Percentiles rank a stretch among this genome's conserved stretches.
phyloP scores from a whole-genome alignment of 495 filamentous ascomycete genomes.

The Hyaloscypha hepaticicola region DNA sequence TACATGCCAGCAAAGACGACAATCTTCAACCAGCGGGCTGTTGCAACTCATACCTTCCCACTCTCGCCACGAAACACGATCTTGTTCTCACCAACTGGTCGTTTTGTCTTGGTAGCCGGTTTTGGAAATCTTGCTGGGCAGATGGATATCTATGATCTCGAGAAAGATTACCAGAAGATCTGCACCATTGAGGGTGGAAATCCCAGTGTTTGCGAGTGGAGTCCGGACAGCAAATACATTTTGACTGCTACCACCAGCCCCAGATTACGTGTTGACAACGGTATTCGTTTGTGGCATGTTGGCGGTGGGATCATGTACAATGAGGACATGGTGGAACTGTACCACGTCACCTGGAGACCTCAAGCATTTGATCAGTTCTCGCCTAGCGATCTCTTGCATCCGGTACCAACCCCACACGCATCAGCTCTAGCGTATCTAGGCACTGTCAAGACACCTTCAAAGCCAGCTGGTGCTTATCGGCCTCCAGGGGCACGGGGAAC shows the following conservation, averaged over 20 bases:
- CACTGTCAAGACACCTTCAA: constrained; percentile 86
- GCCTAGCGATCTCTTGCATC: constrained; percentile 69
- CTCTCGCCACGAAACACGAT: constrained; percentile 91
- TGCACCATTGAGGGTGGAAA: constrained; percentile 95
- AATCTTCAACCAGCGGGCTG: constrained; percentile 86
- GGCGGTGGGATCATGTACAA: constrained; percentile 90
- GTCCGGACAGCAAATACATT: constrained; percentile 90
- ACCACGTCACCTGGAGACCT: constrained; percentile 89
- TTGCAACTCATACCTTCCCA: constrained; percentile 76
- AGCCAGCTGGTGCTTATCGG: constrained; percentile 92
- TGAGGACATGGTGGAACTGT: constrained; percentile 89
- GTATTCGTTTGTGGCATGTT: constrained; percentile 92
- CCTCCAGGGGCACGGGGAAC: constrained; percentile 93
- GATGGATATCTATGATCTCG: constrained; percentile 95
- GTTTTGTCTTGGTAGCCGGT: constrained; percentile 89
- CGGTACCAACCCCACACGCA: constrained; percentile 75
- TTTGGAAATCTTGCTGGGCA: constrained; percentile 97
- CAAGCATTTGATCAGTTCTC: constrained; percentile 59
- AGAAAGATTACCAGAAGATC: constrained; percentile 86
- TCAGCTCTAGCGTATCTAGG: constrained; percentile 82
- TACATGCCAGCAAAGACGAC: constrained; percentile 98
- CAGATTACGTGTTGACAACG: constrained; percentile 92
- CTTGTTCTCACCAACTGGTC: constrained; percentile 88
- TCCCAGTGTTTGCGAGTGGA: constrained; percentile 93
- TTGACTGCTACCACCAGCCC: constrained; percentile 96